phyloP scores from a whole-genome alignment of 1,284 basidiomycete genomes.

The Trametes sp. region DNA sequence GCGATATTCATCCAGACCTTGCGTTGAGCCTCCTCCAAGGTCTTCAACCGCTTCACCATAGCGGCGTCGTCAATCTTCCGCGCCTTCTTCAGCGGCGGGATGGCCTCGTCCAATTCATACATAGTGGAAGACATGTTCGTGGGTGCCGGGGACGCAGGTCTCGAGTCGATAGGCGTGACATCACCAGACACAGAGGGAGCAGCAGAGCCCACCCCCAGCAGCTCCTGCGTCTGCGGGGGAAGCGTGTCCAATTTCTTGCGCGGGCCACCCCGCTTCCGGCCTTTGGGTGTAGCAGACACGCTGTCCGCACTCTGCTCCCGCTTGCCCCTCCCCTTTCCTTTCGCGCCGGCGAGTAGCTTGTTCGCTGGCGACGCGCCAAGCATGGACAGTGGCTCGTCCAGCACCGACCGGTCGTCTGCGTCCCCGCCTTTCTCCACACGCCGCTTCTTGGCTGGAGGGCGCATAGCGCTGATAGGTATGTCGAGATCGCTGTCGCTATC shows the following conservation, averaged over 20 bases:
- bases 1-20: slow-evolving; percentile 91
- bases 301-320: slow-evolving; percentile 57
- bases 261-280: slow-evolving; percentile 49
- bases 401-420: slow-evolving; percentile 49
- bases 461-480: slow-evolving; percentile 45
- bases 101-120: slow-evolving; percentile 73
- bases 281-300: slow-evolving; percentile 46
- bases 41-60: slow-evolving; percentile 76
- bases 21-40: slow-evolving; percentile 83
- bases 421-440: slow-evolving; percentile 48
- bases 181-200: slow-evolving; percentile 58
- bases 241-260: slow-evolving; percentile 54
- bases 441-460: slow-evolving; percentile 58
- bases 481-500: slow-evolving; percentile 64
- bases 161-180: slow-evolving; percentile 51
- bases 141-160: slow-evolving; percentile 68
- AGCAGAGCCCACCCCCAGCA: slow-evolving; percentile 58
- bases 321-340: slow-evolving; percentile 50
- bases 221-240: slow-evolving; percentile 53
- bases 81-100: slow-evolving; percentile 74
- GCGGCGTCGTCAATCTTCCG: slow-evolving; percentile 76
- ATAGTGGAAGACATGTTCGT: slow-evolving; percentile 63
- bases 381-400: slow-evolving; percentile 40
- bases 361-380: slow-evolving; percentile 35
- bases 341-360: slow-evolving; percentile 39